Evolutionary conservation across 2,329 filamentous ascomycete genomes (phyloP), one percentile per base, ranked within the genome.

Genomic region (Didymella segeticola): DNA sequence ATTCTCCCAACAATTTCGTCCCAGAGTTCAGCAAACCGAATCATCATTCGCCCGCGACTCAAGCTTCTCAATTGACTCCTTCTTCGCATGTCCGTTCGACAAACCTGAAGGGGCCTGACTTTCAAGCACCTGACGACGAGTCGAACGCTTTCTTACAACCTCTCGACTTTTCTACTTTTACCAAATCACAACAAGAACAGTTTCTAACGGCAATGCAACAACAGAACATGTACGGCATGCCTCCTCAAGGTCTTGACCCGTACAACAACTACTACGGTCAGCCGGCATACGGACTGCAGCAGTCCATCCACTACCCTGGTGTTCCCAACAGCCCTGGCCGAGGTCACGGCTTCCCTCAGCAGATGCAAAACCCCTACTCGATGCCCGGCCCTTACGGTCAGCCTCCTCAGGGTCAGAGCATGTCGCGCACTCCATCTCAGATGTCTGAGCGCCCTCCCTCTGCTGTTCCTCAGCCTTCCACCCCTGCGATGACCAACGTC

Each of bases 171-270:
- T 84, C 90, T 77, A 76, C 92, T 59, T 89, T 89, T 55, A 84
- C 86, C 69, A 87, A 80, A 71, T 85, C 85, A 69, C 82, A 86
- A 62, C 91, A 88, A 82, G 88, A 93, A 74, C 82, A 84, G 61
- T 82, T 83, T 85, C 89, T 93, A 81, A 91, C 85, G 69, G 62
- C 73, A 50, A 77, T 82, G 66, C 84, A 83, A 78, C 79, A 83
- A 71, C 89, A 93, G 87, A 82, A 79, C 59, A 86, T 82, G 72
- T 79, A 77, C 57, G 80, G 79, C 49, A 89, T 80, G 68, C 82
- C 82, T 43, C 82, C 81, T 12, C 79, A 79, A 33, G 62, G 58
- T 20, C 60, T 74, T n/a, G 72, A 76, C 48, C 73, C 63, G 69
- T 80, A 72, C 66, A 69, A 60, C 69, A 75, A 65, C 68, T 76